These are phyloP conservation scores for Gossypium davidsonii DNA, from an alignment of 441 rosid genomes.

Conservation along the genomic window DNA sequence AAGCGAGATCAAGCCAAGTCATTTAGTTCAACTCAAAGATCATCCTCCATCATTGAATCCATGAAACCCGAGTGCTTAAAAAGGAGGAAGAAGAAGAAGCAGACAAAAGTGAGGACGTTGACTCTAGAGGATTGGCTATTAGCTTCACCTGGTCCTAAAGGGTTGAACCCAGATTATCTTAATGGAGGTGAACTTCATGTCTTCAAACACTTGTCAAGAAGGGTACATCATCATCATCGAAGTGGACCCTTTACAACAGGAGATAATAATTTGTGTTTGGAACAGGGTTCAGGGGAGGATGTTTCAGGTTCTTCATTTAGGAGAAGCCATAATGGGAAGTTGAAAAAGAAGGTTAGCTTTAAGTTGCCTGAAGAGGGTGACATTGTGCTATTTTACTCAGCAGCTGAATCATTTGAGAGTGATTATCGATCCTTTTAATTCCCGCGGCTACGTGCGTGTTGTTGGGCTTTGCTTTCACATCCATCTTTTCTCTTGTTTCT, in stretches of 20 bases:
- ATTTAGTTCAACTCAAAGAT: not conserved
- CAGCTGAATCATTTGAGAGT: not conserved
- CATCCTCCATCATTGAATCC: constrained; percentile 2
- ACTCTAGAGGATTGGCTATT: constrained; percentile 33
- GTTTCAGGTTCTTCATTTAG: constrained; percentile 1
- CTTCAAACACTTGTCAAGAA: constrained; percentile 19
- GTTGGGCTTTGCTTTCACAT: not conserved
- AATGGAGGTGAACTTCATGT: constrained; percentile 19
- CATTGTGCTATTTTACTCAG: constrained; percentile 21
- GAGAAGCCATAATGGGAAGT: constrained; percentile 16
- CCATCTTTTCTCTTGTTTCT: not conserved
- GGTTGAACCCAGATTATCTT: not conserved
- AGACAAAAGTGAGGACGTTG: not conserved
- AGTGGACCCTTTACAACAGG: not conserved
- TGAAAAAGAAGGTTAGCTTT: constrained; percentile 33
- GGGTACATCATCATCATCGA: constrained; percentile 9
- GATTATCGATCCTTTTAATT: not conserved
- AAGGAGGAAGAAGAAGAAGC: not conserved
- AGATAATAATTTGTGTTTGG: not conserved
- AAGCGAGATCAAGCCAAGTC: not conserved
- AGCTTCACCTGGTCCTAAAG: constrained; percentile 19
- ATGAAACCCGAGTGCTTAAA: constrained; percentile 20
- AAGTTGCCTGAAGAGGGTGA: constrained; percentile 33
- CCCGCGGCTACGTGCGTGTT: not conserved
- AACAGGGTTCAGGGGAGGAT: constrained; percentile 6